These are phyloP conservation scores for Chytridiales sp. DNA, from an alignment of 371 early-diverging fungal genomes.

Conservation along the genomic window DNA sequence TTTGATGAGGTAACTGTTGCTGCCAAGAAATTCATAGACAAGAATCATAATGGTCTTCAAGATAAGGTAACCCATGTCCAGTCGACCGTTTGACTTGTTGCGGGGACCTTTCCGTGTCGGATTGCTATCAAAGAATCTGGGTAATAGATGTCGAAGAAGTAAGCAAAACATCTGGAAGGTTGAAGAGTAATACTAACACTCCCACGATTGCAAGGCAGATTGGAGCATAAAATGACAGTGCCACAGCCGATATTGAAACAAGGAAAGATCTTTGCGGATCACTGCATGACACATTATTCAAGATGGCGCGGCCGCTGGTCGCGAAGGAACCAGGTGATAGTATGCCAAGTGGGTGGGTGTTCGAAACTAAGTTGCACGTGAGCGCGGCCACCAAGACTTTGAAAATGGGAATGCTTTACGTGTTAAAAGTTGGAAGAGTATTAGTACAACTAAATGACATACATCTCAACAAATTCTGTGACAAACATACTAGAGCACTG, in stretches of 20 bases:
- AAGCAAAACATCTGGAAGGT: too few relatives aligned
- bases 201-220: neutral
- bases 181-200: too few relatives aligned
- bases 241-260: neutral
- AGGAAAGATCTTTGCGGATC: neutral
- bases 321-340: neutral
- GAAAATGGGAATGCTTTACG: neutral
- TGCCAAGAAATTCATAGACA: neutral
- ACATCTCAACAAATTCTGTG: too few relatives aligned
- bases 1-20: neutral
- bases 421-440: neutral
- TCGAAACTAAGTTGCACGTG: too few relatives aligned
- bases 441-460: too few relatives aligned
- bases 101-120: conserved; percentile 2
- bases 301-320: neutral
- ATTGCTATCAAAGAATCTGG: neutral
- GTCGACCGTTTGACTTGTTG: conserved; percentile 4
- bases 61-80: conserved; percentile 1
- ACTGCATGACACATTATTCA: neutral
- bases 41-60: conserved; percentile 2
- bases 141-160: too few relatives aligned
- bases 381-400: conserved; percentile 1
- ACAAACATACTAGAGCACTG: conserved; percentile 19
- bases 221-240: conserved; percentile 1
- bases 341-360: neutral